Evolutionary conservation across 805 yeast species (phyloP), one percentile per base, ranked within the genome.

Genomic region (Danielozyma ontarioensis): DNA sequence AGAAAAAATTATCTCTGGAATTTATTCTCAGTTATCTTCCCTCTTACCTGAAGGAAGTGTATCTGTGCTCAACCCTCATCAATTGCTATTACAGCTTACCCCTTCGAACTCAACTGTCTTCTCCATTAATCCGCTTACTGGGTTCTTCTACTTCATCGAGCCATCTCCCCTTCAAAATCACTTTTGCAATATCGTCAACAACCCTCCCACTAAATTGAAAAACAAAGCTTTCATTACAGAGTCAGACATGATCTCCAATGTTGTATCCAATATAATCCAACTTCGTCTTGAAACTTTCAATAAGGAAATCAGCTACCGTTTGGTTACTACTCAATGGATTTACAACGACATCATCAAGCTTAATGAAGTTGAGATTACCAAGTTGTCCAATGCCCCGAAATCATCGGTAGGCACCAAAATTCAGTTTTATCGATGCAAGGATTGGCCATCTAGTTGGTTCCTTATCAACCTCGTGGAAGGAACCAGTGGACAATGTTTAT

Each of bases 311-410:
- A 58, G 73, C 10, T 69, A 75, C 6, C 67, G 79, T 39, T 69
- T 85, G 34, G 62, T 67, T 24, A 80, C 85, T 0, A 72, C 80
- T 0, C 84, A 80, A 18, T 84, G 93, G 93, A 68, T 75, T 4
- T 61, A 66, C n/a, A 74, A 74, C 42, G 75, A 72, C 26, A 68
- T 74, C 26, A 66, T 83, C 29, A 64, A 58, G 21, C 46, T 83
- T 18, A 59, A 67, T 2, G 64, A 67, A 3, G 64, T 62, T 15
- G 88, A 80, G 48, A 50, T 68, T 14, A 31, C 30, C 7, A 68
- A 68, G 34, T 45, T 76, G 23, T 55, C 60, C 36, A 57, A 64
- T 19, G 53, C 57, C 39, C 43, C 57, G 21, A 45, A 44, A 25
- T 32, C 24, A 33, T 31, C 16, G 23, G 19, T 14, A 12, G 31